These are phyloP conservation scores for Phialophora tarda DNA, from an alignment of 2,329 filamentous ascomycete species.

Conservation along the genomic window DNA sequence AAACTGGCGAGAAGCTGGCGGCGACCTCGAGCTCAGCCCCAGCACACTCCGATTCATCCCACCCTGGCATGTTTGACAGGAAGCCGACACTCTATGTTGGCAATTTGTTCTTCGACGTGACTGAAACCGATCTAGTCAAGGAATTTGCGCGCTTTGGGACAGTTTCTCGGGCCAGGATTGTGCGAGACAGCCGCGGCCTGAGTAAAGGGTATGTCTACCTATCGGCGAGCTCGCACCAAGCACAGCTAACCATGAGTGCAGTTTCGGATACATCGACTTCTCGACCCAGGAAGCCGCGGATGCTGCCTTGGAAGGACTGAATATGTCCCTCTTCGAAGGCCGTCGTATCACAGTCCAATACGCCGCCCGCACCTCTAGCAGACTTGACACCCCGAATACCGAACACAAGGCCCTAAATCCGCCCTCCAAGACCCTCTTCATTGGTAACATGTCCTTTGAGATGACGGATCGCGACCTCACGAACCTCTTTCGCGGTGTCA, in stretches of 20 bases:
- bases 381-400: constrained; percentile 2
- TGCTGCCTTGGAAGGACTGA: constrained; percentile 62
- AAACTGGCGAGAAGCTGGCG: constrained; percentile 26
- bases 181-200: constrained; percentile 66
- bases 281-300: constrained; percentile 59
- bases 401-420: constrained; percentile 42
- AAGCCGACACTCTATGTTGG: constrained; percentile 66
- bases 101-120: constrained; percentile 73
- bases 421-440: constrained; percentile 72
- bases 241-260: constrained; percentile 43
- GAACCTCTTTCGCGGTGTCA: constrained; percentile 72
- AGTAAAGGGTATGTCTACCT: constrained; percentile 67
- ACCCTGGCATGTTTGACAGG: constrained; percentile 39
- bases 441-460: constrained; percentile 86
- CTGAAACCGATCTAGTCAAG: constrained; percentile 63
- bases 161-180: constrained; percentile 59
- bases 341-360: constrained; percentile 68
- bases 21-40: constrained; percentile 5
- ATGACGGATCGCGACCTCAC: constrained; percentile 84
- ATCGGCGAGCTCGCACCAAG: neutral
- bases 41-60: neutral
- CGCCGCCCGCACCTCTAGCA: constrained; percentile 46
- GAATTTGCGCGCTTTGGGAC: constrained; percentile 65
- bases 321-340: constrained; percentile 67
- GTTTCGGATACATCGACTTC: constrained; percentile 71